These are phyloP conservation scores for Eimeria falciformis DNA, from an alignment of 169 alveolate species.

Conservation along the genomic window DNA sequence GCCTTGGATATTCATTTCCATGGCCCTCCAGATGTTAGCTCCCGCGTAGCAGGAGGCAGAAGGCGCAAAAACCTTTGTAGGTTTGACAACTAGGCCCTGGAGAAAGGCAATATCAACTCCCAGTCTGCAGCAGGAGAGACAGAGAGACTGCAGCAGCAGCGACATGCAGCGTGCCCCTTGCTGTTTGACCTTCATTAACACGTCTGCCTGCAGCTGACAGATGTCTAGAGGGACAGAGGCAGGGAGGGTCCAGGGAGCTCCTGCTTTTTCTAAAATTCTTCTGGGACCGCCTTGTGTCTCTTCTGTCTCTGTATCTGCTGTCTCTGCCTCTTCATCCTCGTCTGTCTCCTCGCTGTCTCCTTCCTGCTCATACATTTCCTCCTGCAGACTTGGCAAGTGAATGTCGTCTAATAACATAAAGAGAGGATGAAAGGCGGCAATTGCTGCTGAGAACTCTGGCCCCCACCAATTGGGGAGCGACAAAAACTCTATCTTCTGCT, in stretches of 20 bases:
- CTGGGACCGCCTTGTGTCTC: neutral
- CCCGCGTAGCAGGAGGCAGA: slow-evolving; percentile 23
- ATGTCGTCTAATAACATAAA: slow-evolving; percentile 37
- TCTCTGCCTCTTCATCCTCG: neutral
- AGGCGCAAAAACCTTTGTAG: slow-evolving; percentile 25
- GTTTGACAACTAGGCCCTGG: neutral
- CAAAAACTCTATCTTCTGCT: neutral
- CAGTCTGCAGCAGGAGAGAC: neutral
- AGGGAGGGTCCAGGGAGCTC: neutral
- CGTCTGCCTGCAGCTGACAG: neutral
- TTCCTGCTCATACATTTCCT: neutral
- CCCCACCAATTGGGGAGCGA: slow-evolving; percentile 6
- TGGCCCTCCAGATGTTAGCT: slow-evolving; percentile 20
- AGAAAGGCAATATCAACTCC: neutral
- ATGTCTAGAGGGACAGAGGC: neutral
- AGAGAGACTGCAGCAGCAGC: slow-evolving; percentile 55
- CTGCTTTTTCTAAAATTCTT: neutral
- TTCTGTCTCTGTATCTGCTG: slow-evolving; percentile 17
- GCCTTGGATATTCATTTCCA: neutral
- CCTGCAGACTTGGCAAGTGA: neutral
- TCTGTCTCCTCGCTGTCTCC: neutral
- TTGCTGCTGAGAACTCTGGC: neutral
- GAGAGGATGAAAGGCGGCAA: slow-evolving; percentile 1
- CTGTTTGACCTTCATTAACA: neutral
- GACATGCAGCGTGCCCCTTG: slow-evolving; percentile 21